These are phyloP conservation scores for Pestalotiopsis sp. DNA, from an alignment of 2,329 filamentous ascomycete genomes.

Conservation along the genomic window DNA sequence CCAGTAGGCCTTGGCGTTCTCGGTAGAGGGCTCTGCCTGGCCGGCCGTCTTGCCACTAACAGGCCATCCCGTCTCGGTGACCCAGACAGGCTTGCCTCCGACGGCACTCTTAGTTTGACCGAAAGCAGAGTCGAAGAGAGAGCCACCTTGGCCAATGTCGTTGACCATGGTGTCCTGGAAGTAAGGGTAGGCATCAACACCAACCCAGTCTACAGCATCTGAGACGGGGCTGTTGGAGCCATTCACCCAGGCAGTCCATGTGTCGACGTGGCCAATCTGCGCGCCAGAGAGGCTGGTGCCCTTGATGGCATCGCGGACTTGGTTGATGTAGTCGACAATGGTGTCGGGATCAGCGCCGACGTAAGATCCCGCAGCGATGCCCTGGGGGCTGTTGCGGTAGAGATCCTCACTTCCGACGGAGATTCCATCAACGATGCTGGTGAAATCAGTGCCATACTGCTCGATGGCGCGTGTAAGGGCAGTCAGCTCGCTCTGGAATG, in stretches of 20 bases:
- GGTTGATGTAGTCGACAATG: slow-evolving; percentile 68
- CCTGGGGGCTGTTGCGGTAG: slow-evolving; percentile 75
- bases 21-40: slow-evolving; percentile 59
- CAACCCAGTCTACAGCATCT: slow-evolving; percentile 72
- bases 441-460: slow-evolving; percentile 67
- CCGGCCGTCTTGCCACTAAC: slow-evolving; percentile 66
- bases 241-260: slow-evolving; percentile 81
- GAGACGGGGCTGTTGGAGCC: slow-evolving; percentile 69
- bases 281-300: slow-evolving; percentile 59
- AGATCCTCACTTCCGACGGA: slow-evolving; percentile 86
- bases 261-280: slow-evolving; percentile 82
- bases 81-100: slow-evolving; percentile 73
- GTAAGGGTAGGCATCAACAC: slow-evolving; percentile 84
- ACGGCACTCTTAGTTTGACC: slow-evolving; percentile 57
- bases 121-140: slow-evolving; percentile 69
- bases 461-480: slow-evolving; percentile 70
- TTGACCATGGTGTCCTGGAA: slow-evolving; percentile 72
- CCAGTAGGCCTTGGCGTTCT: slow-evolving; percentile 81
- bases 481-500: slow-evolving; percentile 70
- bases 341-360: slow-evolving; percentile 62
- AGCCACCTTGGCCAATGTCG: slow-evolving; percentile 61
- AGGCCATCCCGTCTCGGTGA: slow-evolving; percentile 89
- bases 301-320: slow-evolving; percentile 63
- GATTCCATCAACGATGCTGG: slow-evolving; percentile 72
- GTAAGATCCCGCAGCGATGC: slow-evolving; percentile 61